Evolutionary conservation across 1,139 yeast genomes (phyloP).

Genomic region (Scheffersomyces cryptocercus): DNA sequence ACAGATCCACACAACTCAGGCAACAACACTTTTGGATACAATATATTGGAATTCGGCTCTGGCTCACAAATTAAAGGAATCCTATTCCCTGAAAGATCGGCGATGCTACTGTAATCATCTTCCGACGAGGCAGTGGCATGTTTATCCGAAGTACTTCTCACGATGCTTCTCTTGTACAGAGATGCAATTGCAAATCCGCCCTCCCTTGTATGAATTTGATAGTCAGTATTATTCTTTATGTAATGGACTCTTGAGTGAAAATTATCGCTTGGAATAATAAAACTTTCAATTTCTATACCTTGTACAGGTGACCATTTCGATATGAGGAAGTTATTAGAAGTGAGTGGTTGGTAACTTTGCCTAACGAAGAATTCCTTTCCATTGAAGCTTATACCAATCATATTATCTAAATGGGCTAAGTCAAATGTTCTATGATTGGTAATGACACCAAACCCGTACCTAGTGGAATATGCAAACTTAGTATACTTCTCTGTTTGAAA

Average conservation of each 20-base stretch:
- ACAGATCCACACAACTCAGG: constrained; percentile 9
- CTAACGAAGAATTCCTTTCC: constrained; percentile 9
- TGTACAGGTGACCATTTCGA: constrained; percentile 21
- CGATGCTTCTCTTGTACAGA: neutral
- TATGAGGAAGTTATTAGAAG: constrained; percentile 12
- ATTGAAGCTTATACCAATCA: constrained; percentile 14
- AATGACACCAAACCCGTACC: constrained; percentile 26
- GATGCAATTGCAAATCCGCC: constrained; percentile 17
- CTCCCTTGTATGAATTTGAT: constrained; percentile 15
- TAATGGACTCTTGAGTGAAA: constrained; percentile 24
- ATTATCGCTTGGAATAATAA: constrained; percentile 17
- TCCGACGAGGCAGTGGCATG: constrained; percentile 1
- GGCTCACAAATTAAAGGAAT: constrained; percentile 13
- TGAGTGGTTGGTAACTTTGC: constrained; percentile 6
- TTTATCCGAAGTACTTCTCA: constrained; percentile 5
- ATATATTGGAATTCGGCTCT: constrained; percentile 26
- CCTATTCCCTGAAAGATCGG: constrained; percentile 8
- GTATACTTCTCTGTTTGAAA: constrained; percentile 24
- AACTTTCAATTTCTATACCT: constrained; percentile 21
- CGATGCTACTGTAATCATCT: constrained; percentile 11
- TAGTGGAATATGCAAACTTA: constrained; percentile 30
- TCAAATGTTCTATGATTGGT: constrained; percentile 12
- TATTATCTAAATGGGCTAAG: constrained; percentile 20
- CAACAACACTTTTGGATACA: constrained; percentile 12
- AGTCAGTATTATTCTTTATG: constrained; percentile 10